phyloP scores from a whole-genome alignment of 371 early-diverging fungal genomes.

The Circinella minor region DNA sequence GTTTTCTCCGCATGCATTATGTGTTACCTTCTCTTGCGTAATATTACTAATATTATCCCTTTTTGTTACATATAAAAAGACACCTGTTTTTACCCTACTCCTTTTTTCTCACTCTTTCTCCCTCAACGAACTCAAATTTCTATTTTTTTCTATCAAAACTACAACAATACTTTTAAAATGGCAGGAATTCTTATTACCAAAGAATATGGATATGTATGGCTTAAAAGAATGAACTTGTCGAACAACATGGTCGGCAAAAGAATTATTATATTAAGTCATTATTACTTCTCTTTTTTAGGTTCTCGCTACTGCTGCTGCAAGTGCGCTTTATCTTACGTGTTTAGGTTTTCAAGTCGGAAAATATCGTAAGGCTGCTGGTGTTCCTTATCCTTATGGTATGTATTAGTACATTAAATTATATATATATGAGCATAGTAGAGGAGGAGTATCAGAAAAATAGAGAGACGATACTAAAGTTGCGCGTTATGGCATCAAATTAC shows the following conservation, averaged over 20 bases:
- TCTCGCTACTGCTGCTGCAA: conserved; percentile 41
- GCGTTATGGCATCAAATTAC: neutral
- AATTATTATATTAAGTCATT: neutral
- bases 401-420: neutral
- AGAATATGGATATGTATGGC: conserved; percentile 67
- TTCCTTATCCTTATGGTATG: conserved; percentile 66
- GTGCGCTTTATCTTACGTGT: conserved; percentile 41
- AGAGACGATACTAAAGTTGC: neutral
- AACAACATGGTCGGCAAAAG: too few species aligned
- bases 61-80: too few species aligned
- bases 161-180: conserved; percentile 26
- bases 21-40: too few species aligned
- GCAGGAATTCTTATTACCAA: conserved; percentile 47
- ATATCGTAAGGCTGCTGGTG: conserved; percentile 59
- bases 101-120: too few species aligned
- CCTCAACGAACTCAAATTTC: too few species aligned
- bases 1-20: too few species aligned
- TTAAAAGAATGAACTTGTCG: neutral
- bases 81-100: too few species aligned
- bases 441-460: neutral
- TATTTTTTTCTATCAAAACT: too few species aligned
- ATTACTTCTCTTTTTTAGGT: conserved; percentile 28
- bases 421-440: too few species aligned
- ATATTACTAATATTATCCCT: too few species aligned
- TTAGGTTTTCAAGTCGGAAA: conserved; percentile 55